phyloP scores from a whole-genome alignment of 306 rosid genomes.

The Pyrus pyrifolia region DNA sequence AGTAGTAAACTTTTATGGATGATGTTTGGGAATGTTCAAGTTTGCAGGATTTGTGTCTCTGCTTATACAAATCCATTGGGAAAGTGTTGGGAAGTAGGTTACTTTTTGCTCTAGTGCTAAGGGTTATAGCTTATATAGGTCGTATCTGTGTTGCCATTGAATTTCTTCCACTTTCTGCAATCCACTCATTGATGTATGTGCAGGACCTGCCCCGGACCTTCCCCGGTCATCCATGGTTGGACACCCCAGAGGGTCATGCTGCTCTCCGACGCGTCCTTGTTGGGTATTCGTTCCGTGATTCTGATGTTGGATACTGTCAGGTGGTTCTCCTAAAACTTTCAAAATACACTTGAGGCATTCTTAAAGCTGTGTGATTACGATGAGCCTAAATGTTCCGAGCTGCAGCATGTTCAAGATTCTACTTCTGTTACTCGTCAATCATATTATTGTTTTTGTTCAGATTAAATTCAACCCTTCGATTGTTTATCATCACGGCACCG shows the following conservation, averaged over 20 bases:
- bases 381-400: neutral
- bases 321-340: conserved; percentile 17
- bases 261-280: conserved; percentile 94
- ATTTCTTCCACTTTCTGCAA: neutral
- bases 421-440: neutral
- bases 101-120: neutral
- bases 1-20: neutral
- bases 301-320: conserved; percentile 99
- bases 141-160: neutral
- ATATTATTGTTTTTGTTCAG: neutral
- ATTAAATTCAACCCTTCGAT: neutral
- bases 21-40: neutral
- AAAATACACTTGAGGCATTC: neutral
- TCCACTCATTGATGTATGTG: conserved; percentile 2
- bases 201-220: conserved; percentile 96
- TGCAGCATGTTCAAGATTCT: neutral
- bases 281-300: conserved; percentile 96
- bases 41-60: neutral
- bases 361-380: neutral
- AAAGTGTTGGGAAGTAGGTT: neutral
- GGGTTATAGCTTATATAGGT: neutral
- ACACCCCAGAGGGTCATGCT: conserved; percentile 92
- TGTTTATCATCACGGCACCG: neutral
- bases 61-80: neutral
- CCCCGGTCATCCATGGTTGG: conserved; percentile 98